phyloP scores from a whole-genome alignment of 768 basidiomycete species.

The Suillus weaverae region DNA sequence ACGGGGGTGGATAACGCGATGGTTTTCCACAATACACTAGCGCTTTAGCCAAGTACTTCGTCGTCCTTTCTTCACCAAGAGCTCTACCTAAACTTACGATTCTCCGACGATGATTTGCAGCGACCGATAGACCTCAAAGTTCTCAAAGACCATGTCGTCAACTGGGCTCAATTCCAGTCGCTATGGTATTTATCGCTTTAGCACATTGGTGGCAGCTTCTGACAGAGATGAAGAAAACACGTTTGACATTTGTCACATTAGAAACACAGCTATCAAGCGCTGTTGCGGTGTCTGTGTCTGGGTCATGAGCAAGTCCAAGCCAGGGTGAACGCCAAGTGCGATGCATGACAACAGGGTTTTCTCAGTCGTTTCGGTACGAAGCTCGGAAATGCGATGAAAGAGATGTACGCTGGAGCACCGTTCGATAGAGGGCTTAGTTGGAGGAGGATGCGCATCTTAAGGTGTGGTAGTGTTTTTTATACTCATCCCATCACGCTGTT shows the following conservation, averaged over 20 bases:
- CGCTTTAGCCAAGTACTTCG: no score
- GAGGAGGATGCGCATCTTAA: constrained; percentile 30
- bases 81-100: constrained; percentile 57
- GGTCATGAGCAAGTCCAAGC: constrained; percentile 98
- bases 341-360: constrained; percentile 96
- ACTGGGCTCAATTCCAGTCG: constrained; percentile 99
- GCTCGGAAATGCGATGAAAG: constrained; percentile 93
- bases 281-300: constrained; percentile 89
- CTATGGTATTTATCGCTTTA: no score
- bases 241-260: constrained; percentile 89
- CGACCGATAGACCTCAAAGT: constrained; percentile 88
- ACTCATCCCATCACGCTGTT: neutral
- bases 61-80: constrained; percentile 9
- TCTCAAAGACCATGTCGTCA: constrained; percentile 86
- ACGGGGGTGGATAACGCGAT: no score
- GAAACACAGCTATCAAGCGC: constrained; percentile 68
- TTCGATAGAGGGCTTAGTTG: constrained; percentile 87
- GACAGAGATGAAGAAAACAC: constrained; percentile 92
- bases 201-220: constrained; percentile 94
- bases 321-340: constrained; percentile 97
- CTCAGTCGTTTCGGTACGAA: constrained; percentile 89
- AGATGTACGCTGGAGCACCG: constrained; percentile 96
- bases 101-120: constrained; percentile 72
- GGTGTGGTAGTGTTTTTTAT: neutral
- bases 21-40: no score